Conservation (phyloP, 805 yeast species). For the Diddensiella santjacobensis region DNA sequence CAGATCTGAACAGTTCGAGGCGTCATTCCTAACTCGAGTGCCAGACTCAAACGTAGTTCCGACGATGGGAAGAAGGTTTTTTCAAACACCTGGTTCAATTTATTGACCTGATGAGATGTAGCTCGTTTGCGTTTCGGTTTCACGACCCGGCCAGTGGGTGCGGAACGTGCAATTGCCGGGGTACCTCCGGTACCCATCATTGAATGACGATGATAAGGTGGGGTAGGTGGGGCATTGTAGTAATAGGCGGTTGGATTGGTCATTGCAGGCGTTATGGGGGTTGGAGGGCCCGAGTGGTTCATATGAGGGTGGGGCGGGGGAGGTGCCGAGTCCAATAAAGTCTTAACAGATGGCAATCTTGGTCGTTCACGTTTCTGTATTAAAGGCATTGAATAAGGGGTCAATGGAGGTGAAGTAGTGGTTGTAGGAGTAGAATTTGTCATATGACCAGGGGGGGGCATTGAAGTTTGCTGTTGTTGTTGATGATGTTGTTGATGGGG, state of each 20-base stretch:
- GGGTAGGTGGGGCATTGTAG: slow-evolving; percentile 3
- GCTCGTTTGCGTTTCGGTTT: slow-evolving; percentile 62
- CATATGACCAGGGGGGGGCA: too few relatives aligned
- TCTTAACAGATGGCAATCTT: background rate
- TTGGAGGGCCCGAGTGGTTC: slow-evolving; percentile 3
- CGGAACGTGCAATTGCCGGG: background rate
- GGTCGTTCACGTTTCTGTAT: too few relatives aligned
- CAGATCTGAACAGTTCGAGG: slow-evolving; percentile 88
- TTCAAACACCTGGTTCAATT: slow-evolving; percentile 67
- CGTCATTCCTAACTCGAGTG: slow-evolving; percentile 73
- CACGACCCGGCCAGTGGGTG: slow-evolving; percentile 12
- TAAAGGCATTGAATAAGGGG: background rate
- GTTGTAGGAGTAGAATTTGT: background rate
- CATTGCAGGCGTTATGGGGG: slow-evolving; percentile 8
- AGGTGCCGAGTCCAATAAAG: slow-evolving; percentile 1
- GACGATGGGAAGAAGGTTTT: slow-evolving; percentile 76
- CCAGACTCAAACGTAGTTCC: slow-evolving; percentile 63
- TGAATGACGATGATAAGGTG: slow-evolving; percentile 6
- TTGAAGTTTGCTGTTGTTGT: too few relatives aligned
- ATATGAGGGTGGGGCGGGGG: background rate
- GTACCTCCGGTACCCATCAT: too few relatives aligned
- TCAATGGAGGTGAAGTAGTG: background rate
- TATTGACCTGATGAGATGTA: slow-evolving; percentile 71
- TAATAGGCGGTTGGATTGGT: slow-evolving; percentile 2
- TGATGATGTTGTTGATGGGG: background rate